Conservation (phyloP, 371 early-diverging fungal genomes). For the Cokeromyces recurvatus region DNA sequence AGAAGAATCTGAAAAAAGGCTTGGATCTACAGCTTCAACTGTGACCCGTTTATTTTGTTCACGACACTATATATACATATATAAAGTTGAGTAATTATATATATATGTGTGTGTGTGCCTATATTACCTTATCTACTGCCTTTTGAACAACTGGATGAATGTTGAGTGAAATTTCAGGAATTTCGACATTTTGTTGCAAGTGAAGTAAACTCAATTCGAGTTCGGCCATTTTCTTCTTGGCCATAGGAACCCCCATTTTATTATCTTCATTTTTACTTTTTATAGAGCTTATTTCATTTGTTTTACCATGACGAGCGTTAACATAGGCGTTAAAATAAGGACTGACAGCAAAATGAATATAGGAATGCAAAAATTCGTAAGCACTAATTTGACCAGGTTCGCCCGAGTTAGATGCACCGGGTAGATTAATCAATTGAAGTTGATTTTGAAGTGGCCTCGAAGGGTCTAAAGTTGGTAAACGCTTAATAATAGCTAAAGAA, state of each 20-base stretch:
- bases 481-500: conserved; percentile 88
- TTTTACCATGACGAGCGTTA: conserved; percentile 60
- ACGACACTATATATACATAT: conserved; percentile 44
- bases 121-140: conserved; percentile 67
- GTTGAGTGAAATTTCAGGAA: conserved; percentile 86
- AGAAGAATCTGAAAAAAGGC: conserved; percentile 70
- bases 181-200: conserved; percentile 96
- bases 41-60: conserved; percentile 60
- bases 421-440: conserved; percentile 88
- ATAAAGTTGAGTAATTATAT: not conserved
- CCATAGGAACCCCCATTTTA: conserved; percentile 88
- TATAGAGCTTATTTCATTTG: conserved; percentile 13
- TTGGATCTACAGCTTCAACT: conserved; percentile 69
- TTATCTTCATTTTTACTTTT: conserved; percentile 72
- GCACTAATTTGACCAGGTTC: conserved; percentile 60
- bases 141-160: conserved; percentile 84
- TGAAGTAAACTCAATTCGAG: conserved; percentile 92
- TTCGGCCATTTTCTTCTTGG: conserved; percentile 98
- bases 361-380: conserved; percentile 90
- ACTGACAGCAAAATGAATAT: conserved; percentile 90
- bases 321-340: conserved; percentile 97
- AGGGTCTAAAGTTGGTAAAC: conserved; percentile 71
- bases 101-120: no score
- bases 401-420: conserved; percentile 74
- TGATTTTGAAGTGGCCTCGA: conserved; percentile 73